Evolutionary conservation across 73 alveolate species (phyloP).

Genomic region (Paramecium biaurelia): DNA sequence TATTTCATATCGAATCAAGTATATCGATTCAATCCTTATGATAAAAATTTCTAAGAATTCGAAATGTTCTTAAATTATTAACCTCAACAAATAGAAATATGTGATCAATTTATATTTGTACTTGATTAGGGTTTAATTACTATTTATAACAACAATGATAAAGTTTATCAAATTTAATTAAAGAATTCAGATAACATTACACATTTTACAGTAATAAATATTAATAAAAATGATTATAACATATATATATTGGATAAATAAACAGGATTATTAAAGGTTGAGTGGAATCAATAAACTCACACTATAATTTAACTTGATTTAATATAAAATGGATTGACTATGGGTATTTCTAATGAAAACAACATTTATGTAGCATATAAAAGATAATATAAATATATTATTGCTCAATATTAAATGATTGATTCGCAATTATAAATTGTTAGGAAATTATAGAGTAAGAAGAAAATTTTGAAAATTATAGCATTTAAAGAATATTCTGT

Average conservation of each 20-base stretch:
- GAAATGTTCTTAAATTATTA: neutral
- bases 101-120: neutral
- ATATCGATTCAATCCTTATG: conserved; percentile 1
- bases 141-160: neutral
- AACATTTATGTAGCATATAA: neutral
- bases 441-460: neutral
- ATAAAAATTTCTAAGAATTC: neutral
- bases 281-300: neutral
- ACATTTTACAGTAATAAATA: neutral
- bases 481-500: neutral
- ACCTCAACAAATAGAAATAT: neutral
- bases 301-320: neutral
- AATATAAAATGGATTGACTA: neutral
- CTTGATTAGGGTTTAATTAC: neutral
- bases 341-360: neutral
- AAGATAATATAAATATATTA: neutral
- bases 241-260: neutral
- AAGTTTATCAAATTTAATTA: neutral
- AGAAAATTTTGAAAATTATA: neutral
- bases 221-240: neutral
- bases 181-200: neutral
- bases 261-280: neutral
- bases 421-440: neutral
- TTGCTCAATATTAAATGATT: neutral
- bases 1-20: neutral